Base-by-base conservation (phyloP, 2,329 filamentous ascomycete species). In the Dryadomyces sulphureus region DNA sequence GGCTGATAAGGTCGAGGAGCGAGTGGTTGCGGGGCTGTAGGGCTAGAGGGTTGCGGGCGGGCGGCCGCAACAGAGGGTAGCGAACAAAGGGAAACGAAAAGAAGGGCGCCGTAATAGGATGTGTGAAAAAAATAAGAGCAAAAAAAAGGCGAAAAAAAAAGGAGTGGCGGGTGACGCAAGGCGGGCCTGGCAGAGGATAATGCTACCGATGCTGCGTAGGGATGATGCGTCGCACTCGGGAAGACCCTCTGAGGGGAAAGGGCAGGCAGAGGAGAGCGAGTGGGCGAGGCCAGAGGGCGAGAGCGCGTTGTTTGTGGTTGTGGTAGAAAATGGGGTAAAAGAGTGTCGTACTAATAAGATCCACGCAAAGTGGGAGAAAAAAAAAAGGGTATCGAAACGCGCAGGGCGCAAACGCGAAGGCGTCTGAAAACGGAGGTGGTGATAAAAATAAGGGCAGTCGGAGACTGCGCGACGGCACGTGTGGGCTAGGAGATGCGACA, bases 71-170 rank as follows among this genome's bases (percentile, higher is more conserved):
- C 27, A 8, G 27, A 4, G 27, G 27, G 16, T 12, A 32, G 27
- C 9, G 27, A 32, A 14, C 9, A 32, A 32, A 32, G 27, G 27
- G 27, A 32, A 14, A 14, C 27, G 27, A 14, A 4, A 32, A 32
- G 14, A 20, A 16, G 41, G 24, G 30, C 9, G 9, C 25, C 25
- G 25, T 14, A 32, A 32, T 32, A 32, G 11, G 11, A 14, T 12
- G 16, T 32, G 22, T 41, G n/a, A 19, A 8, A 40, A 36, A 5
- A 40, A 24, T 21, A 45, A 41, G 25, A 45, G 32, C 48, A 47
- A 45, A 51, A 41, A 32, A 45, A 50, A 45, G 42, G 46, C 44
- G 46, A 50, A 49, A 49, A 49, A 43, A 45, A 34, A 38, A 48
- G 47, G 47, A 12, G 11, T 32, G 27, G 27, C 27, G 27, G 27